Conservation (phyloP, 352 stramenopile genomes). For the Pythium rhizo-oryzae region DNA sequence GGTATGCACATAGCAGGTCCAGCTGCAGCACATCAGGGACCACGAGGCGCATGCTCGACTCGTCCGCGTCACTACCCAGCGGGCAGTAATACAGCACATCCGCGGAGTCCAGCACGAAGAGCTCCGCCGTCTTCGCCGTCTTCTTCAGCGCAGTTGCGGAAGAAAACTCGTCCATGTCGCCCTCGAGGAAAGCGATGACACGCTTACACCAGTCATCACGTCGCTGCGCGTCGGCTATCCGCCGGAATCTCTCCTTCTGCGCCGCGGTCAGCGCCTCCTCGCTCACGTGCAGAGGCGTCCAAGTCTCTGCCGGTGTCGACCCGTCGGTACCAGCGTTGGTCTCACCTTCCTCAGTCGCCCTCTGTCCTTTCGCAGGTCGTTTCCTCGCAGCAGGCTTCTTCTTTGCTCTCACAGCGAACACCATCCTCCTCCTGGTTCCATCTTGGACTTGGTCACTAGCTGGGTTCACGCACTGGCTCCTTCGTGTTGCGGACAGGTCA, state of each 20-base stretch:
- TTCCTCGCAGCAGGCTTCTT: too few relatives aligned
- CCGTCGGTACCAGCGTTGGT: neutral
- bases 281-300: neutral
- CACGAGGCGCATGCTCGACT: too few relatives aligned
- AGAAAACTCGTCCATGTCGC: neutral
- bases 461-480: too few relatives aligned
- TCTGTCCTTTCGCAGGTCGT: neutral
- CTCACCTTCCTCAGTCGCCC: neutral
- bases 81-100: too few relatives aligned
- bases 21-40: too few relatives aligned
- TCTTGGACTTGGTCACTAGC: too few relatives aligned
- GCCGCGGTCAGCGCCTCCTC: neutral
- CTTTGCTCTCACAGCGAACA: too few relatives aligned
- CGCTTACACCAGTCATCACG: neutral
- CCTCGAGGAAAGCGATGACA: neutral
- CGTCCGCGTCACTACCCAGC: too few relatives aligned
- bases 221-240: neutral
- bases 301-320: neutral
- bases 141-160: neutral
- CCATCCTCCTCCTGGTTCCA: too few relatives aligned
- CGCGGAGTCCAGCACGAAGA: neutral
- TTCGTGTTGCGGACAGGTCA: too few relatives aligned
- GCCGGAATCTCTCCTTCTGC: slow-evolving; percentile 10
- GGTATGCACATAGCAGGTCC: too few relatives aligned
- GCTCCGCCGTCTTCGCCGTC: neutral